Evolutionary conservation across 1,284 basidiomycete species (phyloP).

Genomic region (Gomphus bonarii): DNA sequence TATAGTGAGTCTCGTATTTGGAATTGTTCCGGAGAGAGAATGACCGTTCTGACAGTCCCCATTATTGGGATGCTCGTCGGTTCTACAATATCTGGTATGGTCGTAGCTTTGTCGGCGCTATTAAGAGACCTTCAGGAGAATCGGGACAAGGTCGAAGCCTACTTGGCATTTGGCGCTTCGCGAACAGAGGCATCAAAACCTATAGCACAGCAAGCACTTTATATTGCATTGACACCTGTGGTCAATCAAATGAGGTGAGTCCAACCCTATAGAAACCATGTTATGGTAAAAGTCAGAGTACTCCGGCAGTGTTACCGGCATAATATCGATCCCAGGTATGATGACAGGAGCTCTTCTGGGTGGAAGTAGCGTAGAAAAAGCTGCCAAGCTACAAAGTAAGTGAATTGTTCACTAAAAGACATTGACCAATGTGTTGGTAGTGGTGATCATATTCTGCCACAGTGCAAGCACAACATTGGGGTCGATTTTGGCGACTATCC

Average conservation of each 20-base stretch:
- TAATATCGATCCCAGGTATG: conserved; percentile 72
- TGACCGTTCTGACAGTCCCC: conserved; percentile 42
- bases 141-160: conserved; percentile 72
- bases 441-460: conserved; percentile 91
- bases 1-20: conserved; percentile 42
- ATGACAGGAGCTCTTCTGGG: conserved; percentile 87
- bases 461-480: conserved; percentile 64
- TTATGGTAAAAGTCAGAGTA: not conserved
- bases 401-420: not conserved
- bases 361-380: conserved; percentile 74
- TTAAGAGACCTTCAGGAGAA: conserved; percentile 70
- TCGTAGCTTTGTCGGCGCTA: conserved; percentile 55
- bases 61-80: conserved; percentile 85
- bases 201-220: conserved; percentile 63
- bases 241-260: conserved; percentile 78
- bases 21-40: not conserved
- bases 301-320: conserved; percentile 56
- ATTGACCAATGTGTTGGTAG: conserved; percentile 14
- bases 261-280: not conserved
- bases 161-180: conserved; percentile 74
- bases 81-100: conserved; percentile 64
- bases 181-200: conserved; percentile 73
- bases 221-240: conserved; percentile 66
- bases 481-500: conserved; percentile 50
- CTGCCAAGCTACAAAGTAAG: conserved; percentile 66